A percentile compares a stretch with the other conserved stretches of the same genome.
Conservation (phyloP, 805 yeast genomes). For the Myxozyma sirexii region DNA sequence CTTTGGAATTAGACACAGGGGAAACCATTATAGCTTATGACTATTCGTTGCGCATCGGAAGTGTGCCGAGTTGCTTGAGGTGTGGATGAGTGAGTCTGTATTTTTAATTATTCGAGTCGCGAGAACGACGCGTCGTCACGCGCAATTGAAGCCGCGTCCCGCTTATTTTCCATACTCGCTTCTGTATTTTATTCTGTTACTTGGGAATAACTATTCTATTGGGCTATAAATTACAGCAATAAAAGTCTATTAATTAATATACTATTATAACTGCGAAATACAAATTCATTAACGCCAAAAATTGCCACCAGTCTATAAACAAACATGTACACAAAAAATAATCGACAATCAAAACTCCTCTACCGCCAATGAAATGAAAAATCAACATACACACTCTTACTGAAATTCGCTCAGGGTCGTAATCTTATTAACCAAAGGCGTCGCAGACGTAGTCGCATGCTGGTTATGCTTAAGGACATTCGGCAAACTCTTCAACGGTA, state of each 20-base stretch:
- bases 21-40: not conserved
- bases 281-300: too few relatives aligned
- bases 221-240: too few relatives aligned
- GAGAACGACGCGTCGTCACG: conserved; percentile 1
- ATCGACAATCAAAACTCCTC: not conserved
- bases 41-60: too few relatives aligned
- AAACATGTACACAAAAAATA: not conserved
- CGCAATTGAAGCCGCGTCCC: not conserved
- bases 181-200: too few relatives aligned
- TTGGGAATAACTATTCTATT: too few relatives aligned
- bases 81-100: not conserved
- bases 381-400: not conserved
- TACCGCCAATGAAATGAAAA: not conserved
- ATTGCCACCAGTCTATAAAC: not conserved
- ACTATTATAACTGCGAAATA: too few relatives aligned
- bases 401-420: conserved; percentile 4
- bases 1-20: not conserved
- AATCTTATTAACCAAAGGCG: conserved; percentile 6
- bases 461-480: conserved; percentile 43
- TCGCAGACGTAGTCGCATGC: conserved; percentile 4
- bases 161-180: not conserved
- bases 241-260: too few relatives aligned
- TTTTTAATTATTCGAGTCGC: not conserved
- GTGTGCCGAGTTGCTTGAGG: too few relatives aligned
- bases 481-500: conserved; percentile 65